Evolutionary conservation across 1,284 basidiomycete genomes (phyloP).

Genomic region (Cryptococcus maquisensis): DNA sequence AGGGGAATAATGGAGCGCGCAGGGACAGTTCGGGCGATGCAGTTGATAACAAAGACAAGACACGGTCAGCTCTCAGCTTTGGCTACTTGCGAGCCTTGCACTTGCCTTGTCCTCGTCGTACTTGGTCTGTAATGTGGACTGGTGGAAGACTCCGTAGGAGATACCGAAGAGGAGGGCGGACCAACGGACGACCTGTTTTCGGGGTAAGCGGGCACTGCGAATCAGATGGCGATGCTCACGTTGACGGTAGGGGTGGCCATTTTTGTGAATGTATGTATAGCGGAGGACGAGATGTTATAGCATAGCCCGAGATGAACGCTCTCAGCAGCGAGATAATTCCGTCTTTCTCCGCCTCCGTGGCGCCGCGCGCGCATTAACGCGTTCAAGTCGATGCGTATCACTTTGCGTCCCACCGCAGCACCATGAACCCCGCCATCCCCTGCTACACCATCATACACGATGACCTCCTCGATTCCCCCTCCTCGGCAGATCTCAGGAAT

Average conservation of each 20-base stretch:
- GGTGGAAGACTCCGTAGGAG: constrained; percentile 88
- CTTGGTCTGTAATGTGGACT: constrained; percentile 78
- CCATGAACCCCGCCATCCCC: constrained; percentile 49
- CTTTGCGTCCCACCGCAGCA: constrained; percentile 17
- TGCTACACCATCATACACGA: constrained; percentile 87
- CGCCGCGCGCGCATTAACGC: not conserved
- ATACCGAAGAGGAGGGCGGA: constrained; percentile 84
- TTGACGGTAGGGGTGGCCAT: constrained; percentile 46
- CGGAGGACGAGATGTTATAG: not conserved
- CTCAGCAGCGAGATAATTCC: not conserved
- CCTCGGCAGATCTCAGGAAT: constrained; percentile 75
- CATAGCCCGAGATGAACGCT: too few relatives aligned
- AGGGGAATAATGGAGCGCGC: not conserved
- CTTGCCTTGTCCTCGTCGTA: constrained; percentile 57
- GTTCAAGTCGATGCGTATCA: not conserved
- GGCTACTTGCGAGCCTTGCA: not conserved
- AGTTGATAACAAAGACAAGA: not conserved
- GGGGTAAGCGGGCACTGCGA: not conserved
- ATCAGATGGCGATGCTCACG: constrained; percentile 21
- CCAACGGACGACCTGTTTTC: constrained; percentile 85
- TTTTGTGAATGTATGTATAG: constrained; percentile 10
- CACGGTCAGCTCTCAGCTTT: not conserved
- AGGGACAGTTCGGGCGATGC: not conserved
- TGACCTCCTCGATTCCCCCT: constrained; percentile 65
- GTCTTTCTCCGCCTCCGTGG: not conserved